A percentile compares a stretch with the other conserved stretches of the same genome.
These are phyloP conservation scores for Pleomassaria siparia DNA, from an alignment of 2,329 filamentous ascomycete genomes.

Conservation along the genomic window DNA sequence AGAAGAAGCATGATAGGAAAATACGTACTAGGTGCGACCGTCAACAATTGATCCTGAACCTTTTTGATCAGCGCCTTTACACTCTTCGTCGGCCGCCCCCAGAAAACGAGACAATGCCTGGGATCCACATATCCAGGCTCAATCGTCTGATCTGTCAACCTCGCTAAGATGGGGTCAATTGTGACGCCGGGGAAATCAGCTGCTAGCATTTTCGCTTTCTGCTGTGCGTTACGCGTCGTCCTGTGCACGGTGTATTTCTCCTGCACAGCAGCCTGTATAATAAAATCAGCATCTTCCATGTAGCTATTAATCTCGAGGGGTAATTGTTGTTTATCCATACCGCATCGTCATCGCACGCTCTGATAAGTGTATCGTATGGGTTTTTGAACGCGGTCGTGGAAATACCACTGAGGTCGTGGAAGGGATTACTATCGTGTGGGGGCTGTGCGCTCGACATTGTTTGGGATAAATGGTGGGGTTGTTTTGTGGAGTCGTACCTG, in stretches of 20 bases:
- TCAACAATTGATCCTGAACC: conserved; percentile 67
- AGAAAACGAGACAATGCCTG: conserved; percentile 82
- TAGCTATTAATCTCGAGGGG: too few species aligned
- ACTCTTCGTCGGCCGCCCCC: conserved; percentile 77
- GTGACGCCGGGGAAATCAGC: conserved; percentile 68
- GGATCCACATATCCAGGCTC: conserved; percentile 73
- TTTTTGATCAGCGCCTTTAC: conserved; percentile 67
- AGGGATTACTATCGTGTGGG: conserved; percentile 10
- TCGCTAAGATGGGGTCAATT: conserved; percentile 74
- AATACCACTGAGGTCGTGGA: conserved; percentile 45
- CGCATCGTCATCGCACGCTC: conserved; percentile 64
- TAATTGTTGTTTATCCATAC: too few species aligned
- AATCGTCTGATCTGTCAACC: conserved; percentile 64
- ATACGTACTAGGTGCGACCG: conserved; percentile 68
- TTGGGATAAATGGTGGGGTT: too few species aligned
- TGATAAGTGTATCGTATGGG: conserved; percentile 74
- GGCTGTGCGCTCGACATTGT: neutral
- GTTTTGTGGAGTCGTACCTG: neutral
- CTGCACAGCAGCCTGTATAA: conserved; percentile 66
- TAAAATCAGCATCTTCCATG: neutral
- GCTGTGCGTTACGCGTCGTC: conserved; percentile 71
- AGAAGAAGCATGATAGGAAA: neutral
- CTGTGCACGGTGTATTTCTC: conserved; percentile 73
- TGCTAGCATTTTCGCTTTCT: conserved; percentile 72
- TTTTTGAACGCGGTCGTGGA: conserved; percentile 57